Evolutionary conservation across 257 asterid species (phyloP), one percentile per base, ranked within the genome.

Genomic region (Plantago major): DNA sequence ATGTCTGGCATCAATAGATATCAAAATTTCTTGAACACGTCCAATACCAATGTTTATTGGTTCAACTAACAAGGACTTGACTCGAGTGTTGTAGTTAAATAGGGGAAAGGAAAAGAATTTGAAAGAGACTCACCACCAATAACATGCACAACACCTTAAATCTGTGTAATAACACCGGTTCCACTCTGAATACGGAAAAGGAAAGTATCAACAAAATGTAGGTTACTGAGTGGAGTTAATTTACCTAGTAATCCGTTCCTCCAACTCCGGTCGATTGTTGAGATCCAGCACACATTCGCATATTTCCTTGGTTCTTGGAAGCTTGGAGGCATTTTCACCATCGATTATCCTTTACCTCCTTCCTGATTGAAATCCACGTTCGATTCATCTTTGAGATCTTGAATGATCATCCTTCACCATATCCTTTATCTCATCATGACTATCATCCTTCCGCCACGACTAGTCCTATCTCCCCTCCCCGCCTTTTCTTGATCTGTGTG

Each of bases 211-310:
- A 45, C 60, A 59, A 17, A 52, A 9, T 46, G 40, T 67, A 63
- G 49, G 45, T 65, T 53, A 28, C 70, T 22, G 19, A 53, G 67
- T 30, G 60, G 46, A 44, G 15, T 51, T 46, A 37, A 82, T 94
- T 82, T 77, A 92, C 98, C 73, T 88, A 26, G 71, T 56, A 79
- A 88, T 80, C 62, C 97, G 97, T 53, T 78, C 81, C 79, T 78
- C 81, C 68, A 92, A 17, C 60, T 82, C 83, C 5, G 74, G 79
- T 56, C 14, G 90, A 58, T 65, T 73, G 70, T 7, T 63, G 71
- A 51, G 78, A 33, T 59, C 74, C 81, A 65, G 62, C 60, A 66
- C 40, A 46, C 82, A 68, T 42, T 78, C 58, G 79, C 48, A 55
- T 67, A 64, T 53, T 73, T 63, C 77, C 78, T 38, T 67, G 77